Conservation (phyloP, 202 grass and related monocot species). For the Schoenoplectus triqueter region DNA sequence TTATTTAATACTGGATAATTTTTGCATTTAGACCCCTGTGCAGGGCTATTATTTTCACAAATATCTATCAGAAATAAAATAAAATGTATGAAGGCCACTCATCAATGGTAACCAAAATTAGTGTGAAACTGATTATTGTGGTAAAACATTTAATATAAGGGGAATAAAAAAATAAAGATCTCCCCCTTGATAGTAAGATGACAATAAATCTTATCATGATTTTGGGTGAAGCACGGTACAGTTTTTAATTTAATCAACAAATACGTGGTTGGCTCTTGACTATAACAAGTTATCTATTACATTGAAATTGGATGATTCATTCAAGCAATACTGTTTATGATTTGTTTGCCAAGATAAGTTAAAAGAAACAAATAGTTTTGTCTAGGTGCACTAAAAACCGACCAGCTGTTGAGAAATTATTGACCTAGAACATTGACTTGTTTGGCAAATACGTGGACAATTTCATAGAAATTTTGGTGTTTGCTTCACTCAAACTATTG, state of each 20-base stretch:
- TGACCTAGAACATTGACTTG: conserved; percentile 31
- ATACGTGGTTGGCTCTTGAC: conserved; percentile 2
- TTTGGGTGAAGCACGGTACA: not conserved
- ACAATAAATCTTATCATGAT: not conserved
- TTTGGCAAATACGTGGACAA: conserved; percentile 17
- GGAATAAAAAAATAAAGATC: not conserved
- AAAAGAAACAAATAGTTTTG: conserved; percentile 7
- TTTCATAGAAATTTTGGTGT: conserved; percentile 28
- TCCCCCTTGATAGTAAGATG: not conserved
- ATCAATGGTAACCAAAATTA: not conserved
- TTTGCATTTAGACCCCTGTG: not conserved
- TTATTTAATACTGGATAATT: conserved; percentile 5
- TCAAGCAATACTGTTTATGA: not conserved
- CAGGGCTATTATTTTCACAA: not conserved
- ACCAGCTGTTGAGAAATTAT: conserved; percentile 32
- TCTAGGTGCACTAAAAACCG: conserved; percentile 19
- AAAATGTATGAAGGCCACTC: not conserved
- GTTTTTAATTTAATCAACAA: not conserved
- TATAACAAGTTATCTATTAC: not conserved
- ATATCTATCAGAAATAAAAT: not conserved
- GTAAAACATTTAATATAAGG: not conserved
- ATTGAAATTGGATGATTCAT: conserved; percentile 15
- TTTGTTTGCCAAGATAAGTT: conserved; percentile 9
- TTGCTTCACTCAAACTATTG: conserved; percentile 36
- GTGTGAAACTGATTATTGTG: not conserved